Base-by-base conservation (phyloP, 208 protist species). In the Leishmania turanica region DNA sequence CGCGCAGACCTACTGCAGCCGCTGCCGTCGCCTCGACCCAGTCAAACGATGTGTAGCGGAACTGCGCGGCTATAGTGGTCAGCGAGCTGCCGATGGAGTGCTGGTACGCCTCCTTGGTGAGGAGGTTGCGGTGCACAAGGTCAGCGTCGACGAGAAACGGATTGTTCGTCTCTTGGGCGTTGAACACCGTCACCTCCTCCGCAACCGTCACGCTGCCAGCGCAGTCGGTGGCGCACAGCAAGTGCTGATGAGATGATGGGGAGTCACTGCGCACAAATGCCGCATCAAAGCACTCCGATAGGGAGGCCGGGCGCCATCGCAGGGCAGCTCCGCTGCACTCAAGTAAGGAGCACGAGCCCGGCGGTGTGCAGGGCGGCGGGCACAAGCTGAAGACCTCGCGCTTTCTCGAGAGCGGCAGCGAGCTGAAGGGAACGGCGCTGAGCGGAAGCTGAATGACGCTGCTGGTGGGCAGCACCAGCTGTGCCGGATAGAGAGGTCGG, bases 151-250 rank as follows among this genome's bases (percentile, higher is more conserved):
- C 51, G 11, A 88, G 70, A 78, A 94, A 97, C 2, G 94, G 91
- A 66, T 97, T 97, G n/a, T 74, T 91, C n/a, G 90, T 95, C 66
- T 97, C 88, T 77, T 97, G 94, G 9, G 88, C 88, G 77, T 96
- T 97, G 54, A 92, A 81, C 66, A 97, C 45, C 40, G 62, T 66
- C 24, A 91, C 78, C 65, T 86, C 78, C 3, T 69, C 65, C 21
- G 42, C 56, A 42, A 84, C 8, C 8, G 72, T 34, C 42, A 49
- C n/a, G 8, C n/a, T 40, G 2, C 21, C 70, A 31, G 58, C 62
- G 40, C 71, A 77, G 31, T 45, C 69, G 5, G 82, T 21, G 31
- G 76, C 79, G 68, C 84, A 91, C 56, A 88, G 75, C 1, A 90
- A 79, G 2, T 72, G 72, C 19, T 42, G 56, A 60, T 74, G 65